Base-by-base conservation (phyloP, 1,284 basidiomycete genomes). In the Ceratobasidium sp. region DNA sequence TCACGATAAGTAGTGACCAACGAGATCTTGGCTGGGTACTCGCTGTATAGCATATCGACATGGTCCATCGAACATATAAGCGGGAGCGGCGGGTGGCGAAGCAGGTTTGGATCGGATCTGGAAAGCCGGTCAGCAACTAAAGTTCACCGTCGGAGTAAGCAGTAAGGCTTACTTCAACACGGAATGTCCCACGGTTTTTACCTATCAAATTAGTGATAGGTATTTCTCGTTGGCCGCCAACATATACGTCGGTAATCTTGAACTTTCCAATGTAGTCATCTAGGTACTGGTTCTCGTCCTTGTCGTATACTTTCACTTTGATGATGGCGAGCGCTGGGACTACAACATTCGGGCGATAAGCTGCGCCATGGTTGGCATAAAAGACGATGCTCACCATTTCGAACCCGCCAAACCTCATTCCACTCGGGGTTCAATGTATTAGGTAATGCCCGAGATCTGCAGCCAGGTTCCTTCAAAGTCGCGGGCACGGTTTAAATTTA, bases 41-140 rank as follows among this genome's bases (percentile, higher is more conserved):
- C 86, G 89, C 82, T 94, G 92, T 8, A 88, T 86, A 3, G 92
- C 90, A 83, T 88, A 94, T 65, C 90, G 91, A 71, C 92, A 87
- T 38, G 92, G 93, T 0, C 93, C 92, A 81, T 92, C 89, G 82
- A 94, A 94, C 75, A 87, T 86, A 83, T 93, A 94, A 14, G 88
- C 88, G 65, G 86, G 85, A 12, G 81, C 86, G 46, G 87, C 81
- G 0, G 88, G 75, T 3, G 81, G 30, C 20, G 57, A 33, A 8
- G 88, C 85, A 0, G 86, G 86, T 7, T 80, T 83, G 3, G 85
- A 83, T 38, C 87, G 85, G 46, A 89, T 86, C 89, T 89, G 74
- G 23, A 18, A 50, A 60, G 35, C 23, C 27, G 30, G 50, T 55
- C 48, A 20, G 8, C 59, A 14, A 12, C 46, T 33, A 20, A 74